Base-by-base conservation (phyloP, 345 rosid genomes). In the Citrus mangshanensis region DNA sequence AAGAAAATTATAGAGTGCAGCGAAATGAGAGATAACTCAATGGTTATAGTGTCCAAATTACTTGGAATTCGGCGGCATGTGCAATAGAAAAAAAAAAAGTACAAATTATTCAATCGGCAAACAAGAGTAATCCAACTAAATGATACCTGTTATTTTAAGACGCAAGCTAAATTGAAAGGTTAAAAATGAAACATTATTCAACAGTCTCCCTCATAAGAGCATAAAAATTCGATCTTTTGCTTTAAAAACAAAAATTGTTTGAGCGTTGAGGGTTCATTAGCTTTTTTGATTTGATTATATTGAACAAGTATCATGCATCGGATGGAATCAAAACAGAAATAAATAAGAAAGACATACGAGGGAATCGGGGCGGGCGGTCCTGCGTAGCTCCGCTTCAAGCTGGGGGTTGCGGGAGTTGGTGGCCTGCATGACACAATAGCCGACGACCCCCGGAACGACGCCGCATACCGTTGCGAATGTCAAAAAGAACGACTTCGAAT, bases 391-490 rank as follows among this genome's bases (percentile, higher is more conserved):
- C 75, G 93, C 88, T 80, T 96, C 99, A 49, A 96, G 94, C 84
- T 93, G 88, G 4, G 94, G 89, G 78, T 90, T 93, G 12, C 85
- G 77, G 76, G 97, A 79, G 82, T 83, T 93, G 58, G 99, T 96
- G 81, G 81, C 22, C 88, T 94, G 98, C 98, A 96, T 93, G 81
- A 96, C 98, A 63, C 88, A 85, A 76, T 94, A 96, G 71, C 99
- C 99, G 49, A 96, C 85, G 34, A 90, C 82, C 12, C 97, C 98
- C 0, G 99, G 98, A 70, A 96, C 87, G 70, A 96, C 95, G 70
- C 98, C 97, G 79, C 99, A 96, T 4, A 91, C 72, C 76, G 99
- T 86, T 72, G 98, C 99, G 82, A 96, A 94, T 13, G 93, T 81
- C 58, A 94, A 82, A 91, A 94, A 93, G 92, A 96, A 94, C 6